Percentiles rank a stretch among this genome's conserved stretches.
Evolutionary conservation across 2,329 filamentous ascomycete genomes (phyloP).

Genomic region (Epichloe sp.): DNA sequence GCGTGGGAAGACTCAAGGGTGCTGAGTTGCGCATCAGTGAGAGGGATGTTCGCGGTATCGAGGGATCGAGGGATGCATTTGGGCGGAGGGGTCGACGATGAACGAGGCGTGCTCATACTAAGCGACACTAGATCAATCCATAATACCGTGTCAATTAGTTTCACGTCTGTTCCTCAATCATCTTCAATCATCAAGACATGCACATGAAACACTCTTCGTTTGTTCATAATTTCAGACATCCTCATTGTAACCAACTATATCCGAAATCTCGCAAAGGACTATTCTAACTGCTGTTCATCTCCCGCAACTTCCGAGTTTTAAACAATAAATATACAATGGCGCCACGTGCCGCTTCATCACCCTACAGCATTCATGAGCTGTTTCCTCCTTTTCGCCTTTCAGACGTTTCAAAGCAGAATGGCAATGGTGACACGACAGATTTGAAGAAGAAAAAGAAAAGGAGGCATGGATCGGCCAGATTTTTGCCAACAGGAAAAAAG

Average conservation of each 20-base stretch:
- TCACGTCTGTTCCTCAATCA: not conserved
- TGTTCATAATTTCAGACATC: conserved; percentile 10
- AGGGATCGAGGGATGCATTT: conserved; percentile 36
- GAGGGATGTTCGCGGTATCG: conserved; percentile 60
- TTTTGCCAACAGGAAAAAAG: conserved; percentile 12
- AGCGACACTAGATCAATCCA: not conserved
- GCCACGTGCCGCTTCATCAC: conserved; percentile 9
- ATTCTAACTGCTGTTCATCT: not conserved
- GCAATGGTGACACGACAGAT: conserved; percentile 11
- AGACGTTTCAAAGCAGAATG: conserved; percentile 10
- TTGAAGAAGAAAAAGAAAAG: conserved; percentile 3
- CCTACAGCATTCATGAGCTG: conserved; percentile 12
- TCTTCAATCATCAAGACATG: not conserved
- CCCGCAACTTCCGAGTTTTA: conserved; percentile 5
- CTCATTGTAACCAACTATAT: not conserved
- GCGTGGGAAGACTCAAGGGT: conserved; percentile 66
- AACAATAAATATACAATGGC: conserved; percentile 20
- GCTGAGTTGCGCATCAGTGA: conserved; percentile 70
- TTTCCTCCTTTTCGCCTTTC: conserved; percentile 11
- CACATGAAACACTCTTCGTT: not conserved
- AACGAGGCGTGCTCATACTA: not conserved
- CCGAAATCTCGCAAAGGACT: not conserved
- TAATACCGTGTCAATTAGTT: too few relatives aligned
- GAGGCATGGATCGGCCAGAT: not conserved
- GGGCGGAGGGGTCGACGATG: conserved; percentile 22